phyloP scores from a whole-genome alignment of 2,329 filamentous ascomycete genomes.

The Cladosporium sp. region DNA sequence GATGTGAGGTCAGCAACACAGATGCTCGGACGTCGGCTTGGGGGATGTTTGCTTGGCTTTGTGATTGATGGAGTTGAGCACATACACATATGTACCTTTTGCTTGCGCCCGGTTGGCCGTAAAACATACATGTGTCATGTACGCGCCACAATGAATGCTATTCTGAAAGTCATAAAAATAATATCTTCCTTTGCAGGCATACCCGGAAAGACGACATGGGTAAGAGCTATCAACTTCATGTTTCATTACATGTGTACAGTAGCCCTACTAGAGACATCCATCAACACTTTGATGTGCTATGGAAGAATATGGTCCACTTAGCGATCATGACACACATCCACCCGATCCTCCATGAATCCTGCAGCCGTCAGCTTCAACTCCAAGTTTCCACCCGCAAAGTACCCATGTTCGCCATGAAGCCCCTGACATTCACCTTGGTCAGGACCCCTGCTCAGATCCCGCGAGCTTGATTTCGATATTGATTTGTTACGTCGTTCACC shows the following conservation, averaged over 20 bases:
- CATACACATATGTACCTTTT: neutral
- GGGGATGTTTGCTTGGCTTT: constrained; percentile 4
- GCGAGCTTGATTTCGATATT: neutral
- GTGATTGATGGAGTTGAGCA: neutral
- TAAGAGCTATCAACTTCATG: neutral
- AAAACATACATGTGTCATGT: neutral
- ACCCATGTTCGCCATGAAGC: neutral
- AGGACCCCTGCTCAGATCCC: neutral
- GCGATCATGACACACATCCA: neutral
- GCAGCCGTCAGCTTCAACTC: neutral
- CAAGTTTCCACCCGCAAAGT: neutral
- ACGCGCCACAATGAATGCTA: neutral
- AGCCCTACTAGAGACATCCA: neutral
- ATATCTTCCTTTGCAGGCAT: neutral
- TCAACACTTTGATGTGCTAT: neutral
- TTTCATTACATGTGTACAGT: neutral
- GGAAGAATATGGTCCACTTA: neutral
- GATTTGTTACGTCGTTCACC: neutral
- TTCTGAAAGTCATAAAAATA: neutral
- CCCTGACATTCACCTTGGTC: neutral
- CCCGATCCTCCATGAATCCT: neutral
- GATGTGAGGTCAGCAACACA: constrained; percentile 2
- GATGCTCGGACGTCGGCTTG: neutral
- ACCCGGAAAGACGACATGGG: neutral
- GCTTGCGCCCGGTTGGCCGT: neutral